phyloP scores from a whole-genome alignment of 768 basidiomycete genomes.

The Strobilomyces dryophilus region DNA sequence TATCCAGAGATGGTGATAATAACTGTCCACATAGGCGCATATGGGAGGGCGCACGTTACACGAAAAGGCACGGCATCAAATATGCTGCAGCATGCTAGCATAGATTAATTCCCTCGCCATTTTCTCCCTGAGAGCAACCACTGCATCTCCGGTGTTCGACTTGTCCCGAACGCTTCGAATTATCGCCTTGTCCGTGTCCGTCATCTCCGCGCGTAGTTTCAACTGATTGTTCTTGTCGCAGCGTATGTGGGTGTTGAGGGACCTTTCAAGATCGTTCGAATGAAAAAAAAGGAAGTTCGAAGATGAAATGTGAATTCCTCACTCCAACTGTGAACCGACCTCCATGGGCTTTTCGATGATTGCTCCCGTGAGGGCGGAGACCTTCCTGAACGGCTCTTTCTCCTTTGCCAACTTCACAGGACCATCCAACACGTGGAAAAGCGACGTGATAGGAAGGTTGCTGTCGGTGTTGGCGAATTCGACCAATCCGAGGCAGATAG shows the following conservation, averaged over 20 bases:
- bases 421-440: background rate
- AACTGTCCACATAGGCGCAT: too few species aligned
- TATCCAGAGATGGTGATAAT: too few species aligned
- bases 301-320: background rate
- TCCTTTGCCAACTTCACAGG: constrained; percentile 1
- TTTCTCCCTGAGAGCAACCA: background rate
- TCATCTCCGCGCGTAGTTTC: constrained; percentile 13
- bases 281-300: too few species aligned
- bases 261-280: background rate
- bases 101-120: constrained; percentile 8
- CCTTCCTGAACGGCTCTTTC: constrained; percentile 9
- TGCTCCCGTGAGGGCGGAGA: constrained; percentile 1
- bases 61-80: too few species aligned
- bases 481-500: constrained; percentile 10
- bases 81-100: background rate
- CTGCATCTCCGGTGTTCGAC: background rate
- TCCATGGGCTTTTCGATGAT: constrained; percentile 7
- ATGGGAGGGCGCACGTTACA: too few species aligned
- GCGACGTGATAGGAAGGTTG: background rate
- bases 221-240: constrained; percentile 14
- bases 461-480: constrained; percentile 18
- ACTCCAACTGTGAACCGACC: constrained; percentile 9
- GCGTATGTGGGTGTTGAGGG: constrained; percentile 13
- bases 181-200: background rate
- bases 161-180: constrained; percentile 1